Evolutionary conservation across 164 flowering plant species (phyloP).

Genomic region (Protea cynaroides): DNA sequence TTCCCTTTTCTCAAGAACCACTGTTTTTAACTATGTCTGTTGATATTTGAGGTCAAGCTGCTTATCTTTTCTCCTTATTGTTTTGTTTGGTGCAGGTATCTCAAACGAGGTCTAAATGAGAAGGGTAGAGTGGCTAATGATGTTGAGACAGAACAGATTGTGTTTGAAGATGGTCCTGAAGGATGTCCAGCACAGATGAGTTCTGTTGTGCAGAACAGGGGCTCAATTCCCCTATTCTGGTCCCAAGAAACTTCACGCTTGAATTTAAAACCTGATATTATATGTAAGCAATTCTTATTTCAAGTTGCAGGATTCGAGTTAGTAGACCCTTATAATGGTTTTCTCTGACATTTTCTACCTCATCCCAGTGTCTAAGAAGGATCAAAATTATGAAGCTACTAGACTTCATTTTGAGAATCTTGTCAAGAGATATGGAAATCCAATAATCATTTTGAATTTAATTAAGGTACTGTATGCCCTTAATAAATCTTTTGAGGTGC

Average conservation of each 20-base stretch:
- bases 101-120: conserved; percentile 94
- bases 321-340: background rate
- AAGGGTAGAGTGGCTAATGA: conserved; percentile 97
- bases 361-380: conserved; percentile 74
- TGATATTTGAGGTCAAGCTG: background rate
- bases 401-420: conserved; percentile 91
- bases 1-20: background rate
- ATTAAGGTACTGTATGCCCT: conserved; percentile 55
- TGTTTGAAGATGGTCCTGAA: conserved; percentile 63
- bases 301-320: background rate
- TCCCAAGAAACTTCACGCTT: conserved; percentile 93
- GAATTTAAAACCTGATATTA: conserved; percentile 81
- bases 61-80: conserved; percentile 4
- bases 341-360: conserved; percentile 11
- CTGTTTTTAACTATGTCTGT: conserved; percentile 3
- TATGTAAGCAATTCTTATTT: conserved; percentile 37
- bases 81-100: conserved; percentile 41
- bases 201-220: conserved; percentile 89
- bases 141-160: conserved; percentile 98
- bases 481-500: background rate
- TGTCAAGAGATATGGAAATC: conserved; percentile 84
- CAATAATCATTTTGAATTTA: conserved; percentile 79
- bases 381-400: conserved; percentile 71
- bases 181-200: conserved; percentile 58
- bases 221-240: conserved; percentile 99